A percentile compares a stretch with the other conserved stretches of the same genome.
These are phyloP conservation scores for Fusarium euwallaceae DNA, from an alignment of 2,329 filamentous ascomycete species.

Conservation along the genomic window DNA sequence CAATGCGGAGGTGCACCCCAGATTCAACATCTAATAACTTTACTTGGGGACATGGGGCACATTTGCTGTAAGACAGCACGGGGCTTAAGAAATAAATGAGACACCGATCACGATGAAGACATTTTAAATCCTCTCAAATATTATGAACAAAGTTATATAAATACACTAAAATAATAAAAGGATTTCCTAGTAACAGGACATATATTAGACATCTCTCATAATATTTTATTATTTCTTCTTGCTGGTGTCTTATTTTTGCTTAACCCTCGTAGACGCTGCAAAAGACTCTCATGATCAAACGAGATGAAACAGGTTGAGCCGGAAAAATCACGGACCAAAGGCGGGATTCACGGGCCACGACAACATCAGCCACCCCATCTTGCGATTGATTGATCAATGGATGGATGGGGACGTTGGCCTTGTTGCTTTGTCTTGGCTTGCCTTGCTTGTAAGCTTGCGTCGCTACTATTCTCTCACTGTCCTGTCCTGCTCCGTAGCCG, in stretches of 20 bases:
- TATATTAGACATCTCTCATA: not conserved
- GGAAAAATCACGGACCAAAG: constrained; percentile 11
- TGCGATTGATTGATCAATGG: constrained; percentile 31
- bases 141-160: not conserved
- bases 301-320: not conserved
- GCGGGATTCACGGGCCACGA: constrained; percentile 2
- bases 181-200: not conserved
- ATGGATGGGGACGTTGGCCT: constrained; percentile 18
- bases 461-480: constrained; percentile 17
- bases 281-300: not conserved
- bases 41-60: constrained; percentile 26
- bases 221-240: not conserved
- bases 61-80: constrained; percentile 16
- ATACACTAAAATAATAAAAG: not conserved
- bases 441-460: not conserved
- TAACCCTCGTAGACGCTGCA: not conserved
- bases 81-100: not conserved
- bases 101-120: not conserved
- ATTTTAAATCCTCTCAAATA: not conserved
- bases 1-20: constrained; percentile 40
- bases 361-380: constrained; percentile 17
- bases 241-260: not conserved
- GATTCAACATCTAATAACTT: constrained; percentile 40
- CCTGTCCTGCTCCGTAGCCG: constrained; percentile 28
- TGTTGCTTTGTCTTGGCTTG: not conserved